Conservation (phyloP, 2,329 filamentous ascomycete genomes). For the Apiospora marii region DNA sequence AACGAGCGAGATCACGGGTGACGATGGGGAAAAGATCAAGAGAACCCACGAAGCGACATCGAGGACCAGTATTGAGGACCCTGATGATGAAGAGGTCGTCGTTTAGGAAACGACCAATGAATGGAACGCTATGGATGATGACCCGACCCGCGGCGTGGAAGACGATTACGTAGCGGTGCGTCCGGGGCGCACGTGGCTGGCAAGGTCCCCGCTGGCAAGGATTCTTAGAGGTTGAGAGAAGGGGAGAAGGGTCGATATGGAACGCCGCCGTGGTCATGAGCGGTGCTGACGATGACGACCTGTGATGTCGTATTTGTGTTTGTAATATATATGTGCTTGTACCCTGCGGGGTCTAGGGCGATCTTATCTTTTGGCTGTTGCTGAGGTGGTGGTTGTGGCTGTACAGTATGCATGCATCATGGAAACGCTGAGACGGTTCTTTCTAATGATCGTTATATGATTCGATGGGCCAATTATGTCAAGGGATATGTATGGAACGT, state of each 20-base stretch:
- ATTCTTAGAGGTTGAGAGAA: background rate
- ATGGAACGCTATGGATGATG: background rate
- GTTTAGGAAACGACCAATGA: conserved; percentile 39
- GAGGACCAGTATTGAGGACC: conserved; percentile 66
- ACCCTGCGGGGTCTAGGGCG: background rate
- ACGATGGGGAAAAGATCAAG: conserved; percentile 53
- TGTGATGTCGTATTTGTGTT: background rate
- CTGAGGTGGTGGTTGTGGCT: background rate
- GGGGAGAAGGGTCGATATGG: background rate
- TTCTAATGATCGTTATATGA: background rate
- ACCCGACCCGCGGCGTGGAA: background rate
- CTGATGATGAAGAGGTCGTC: conserved; percentile 55
- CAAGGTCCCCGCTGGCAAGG: no score
- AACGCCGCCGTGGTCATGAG: background rate
- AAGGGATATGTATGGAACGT: background rate
- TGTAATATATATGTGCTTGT: conserved; percentile 24
- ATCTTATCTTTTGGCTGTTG: background rate
- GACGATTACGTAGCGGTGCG: background rate
- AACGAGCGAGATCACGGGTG: conserved; percentile 44
- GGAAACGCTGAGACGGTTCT: conserved; percentile 22
- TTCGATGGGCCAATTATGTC: background rate
- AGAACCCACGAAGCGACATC: conserved; percentile 60
- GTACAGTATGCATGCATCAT: conserved; percentile 17
- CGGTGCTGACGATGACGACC: conserved; percentile 10
- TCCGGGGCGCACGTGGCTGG: background rate